Base-by-base conservation (phyloP, 2,329 filamentous ascomycete genomes). In the Verticillium albo-atrum region DNA sequence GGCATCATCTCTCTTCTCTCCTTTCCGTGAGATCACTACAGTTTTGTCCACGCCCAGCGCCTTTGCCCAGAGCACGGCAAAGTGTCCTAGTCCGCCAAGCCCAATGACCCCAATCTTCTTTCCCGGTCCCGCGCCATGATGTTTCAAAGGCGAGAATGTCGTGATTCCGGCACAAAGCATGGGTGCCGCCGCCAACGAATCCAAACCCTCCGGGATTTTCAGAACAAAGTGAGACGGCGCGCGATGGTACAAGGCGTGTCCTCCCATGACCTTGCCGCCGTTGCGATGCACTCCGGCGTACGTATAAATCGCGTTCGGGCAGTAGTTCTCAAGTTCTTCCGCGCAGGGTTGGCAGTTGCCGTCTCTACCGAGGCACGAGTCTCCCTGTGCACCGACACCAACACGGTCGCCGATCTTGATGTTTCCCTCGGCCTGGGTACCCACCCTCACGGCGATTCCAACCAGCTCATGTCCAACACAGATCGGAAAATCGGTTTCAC, bases 291-390 rank as follows among this genome's bases (percentile, higher is more conserved):
- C 83, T 25, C 76, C 79, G 42, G 77, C 82, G 65, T 88, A 90
- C 0, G 87, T 90, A 57, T 82, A 78, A 23, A 83, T 73, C 70
- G 82, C 80, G 60, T 86, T 72, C n/a, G 75, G 73, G 76, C 87
- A 90, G 75, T 89, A 89, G 53, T 86, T 89, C 74, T 90, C 86
- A 65, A 88, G 87, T 64, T 86, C 82, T 65, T 82, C 82, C 63
- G 82, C 83, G 77, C 88, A 90, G 76, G 86, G 89, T 59, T 85
- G 76, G 25, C 57, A 59, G 55, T 62, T 58, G 20, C 14, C 12
- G 26, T 30, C 12, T 53, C 58, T 55, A 58, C 57, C 55, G 34
- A 87, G 78, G 73, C 87, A 89, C 28, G 86, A 84, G 69, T 82
- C 86, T 27, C 82, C 82, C 68, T 89, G 87, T 7, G 88, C 87